Conservation (phyloP, 2,329 filamentous ascomycete genomes). For the Ascochyta pisi region DNA sequence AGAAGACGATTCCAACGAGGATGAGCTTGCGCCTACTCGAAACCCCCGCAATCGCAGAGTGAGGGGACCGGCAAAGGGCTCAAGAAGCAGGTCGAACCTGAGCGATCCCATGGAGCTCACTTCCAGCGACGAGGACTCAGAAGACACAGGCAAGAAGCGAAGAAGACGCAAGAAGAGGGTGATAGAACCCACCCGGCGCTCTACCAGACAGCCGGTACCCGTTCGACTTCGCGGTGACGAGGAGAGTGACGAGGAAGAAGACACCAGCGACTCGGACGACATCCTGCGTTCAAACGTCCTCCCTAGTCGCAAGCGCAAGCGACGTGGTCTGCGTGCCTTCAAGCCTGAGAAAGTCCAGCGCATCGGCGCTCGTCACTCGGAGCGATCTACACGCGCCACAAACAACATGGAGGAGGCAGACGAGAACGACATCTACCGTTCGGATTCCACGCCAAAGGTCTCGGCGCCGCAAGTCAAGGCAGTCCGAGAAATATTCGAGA, state of each 20-base stretch:
- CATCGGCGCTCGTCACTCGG: conserved; percentile 52
- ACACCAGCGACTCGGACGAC: conserved; percentile 41
- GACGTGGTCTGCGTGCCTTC: conserved; percentile 18
- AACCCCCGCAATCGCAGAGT: conserved; percentile 27
- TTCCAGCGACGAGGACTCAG: conserved; percentile 34
- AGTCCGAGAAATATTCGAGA: conserved; percentile 74
- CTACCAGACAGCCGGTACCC: conserved; percentile 28
- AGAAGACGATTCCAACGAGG: conserved; percentile 27
- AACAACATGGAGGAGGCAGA: conserved; percentile 61
- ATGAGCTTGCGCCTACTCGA: conserved; percentile 25
- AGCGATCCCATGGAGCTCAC: conserved; percentile 23
- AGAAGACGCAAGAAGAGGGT: conserved; percentile 26
- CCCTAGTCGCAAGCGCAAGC: conserved; percentile 49
- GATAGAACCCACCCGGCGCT: conserved; percentile 39
- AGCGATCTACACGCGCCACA: conserved; percentile 54
- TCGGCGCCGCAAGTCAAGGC: conserved; percentile 64
- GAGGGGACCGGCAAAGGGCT: not conserved
- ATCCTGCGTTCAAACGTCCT: conserved; percentile 53
- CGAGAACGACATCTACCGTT: conserved; percentile 65
- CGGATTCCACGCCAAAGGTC: conserved; percentile 50
- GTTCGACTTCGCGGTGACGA: conserved; percentile 23
- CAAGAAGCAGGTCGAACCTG: conserved; percentile 24
- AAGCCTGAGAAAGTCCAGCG: conserved; percentile 30
- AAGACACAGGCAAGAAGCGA: conserved; percentile 17
- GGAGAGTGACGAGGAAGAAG: conserved; percentile 36